Evolutionary conservation across 306 rosid species (phyloP), one percentile per base, ranked within the genome.

Genomic region (Erythrophleum fordii): DNA sequence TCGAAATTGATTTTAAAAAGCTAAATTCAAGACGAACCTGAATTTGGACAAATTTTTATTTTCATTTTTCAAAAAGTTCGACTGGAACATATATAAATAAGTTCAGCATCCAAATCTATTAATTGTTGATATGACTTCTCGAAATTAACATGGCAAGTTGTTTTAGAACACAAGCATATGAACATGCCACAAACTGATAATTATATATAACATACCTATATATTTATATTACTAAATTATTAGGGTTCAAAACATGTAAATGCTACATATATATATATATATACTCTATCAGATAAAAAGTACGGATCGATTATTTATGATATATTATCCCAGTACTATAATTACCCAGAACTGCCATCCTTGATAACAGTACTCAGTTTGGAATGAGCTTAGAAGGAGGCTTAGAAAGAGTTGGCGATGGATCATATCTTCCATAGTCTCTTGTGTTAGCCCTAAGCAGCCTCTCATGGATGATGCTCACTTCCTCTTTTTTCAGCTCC

Each of bases 301-400:
- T 58, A 80, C 62, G 16, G 68, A 61, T 55, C 13, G 58, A 58
- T 86, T 76, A 80, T 80, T 86, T 79, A 79, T 75, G 74, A 25
- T 61, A 74, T 8, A 29, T 65, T 31, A 31, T 31, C 34, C 34
- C n/a, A n/a, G n/a, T n/a, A n/a, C n/a, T n/a, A n/a, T n/a, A n/a
- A n/a, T n/a, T n/a, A n/a, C n/a, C n/a, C n/a, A n/a, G n/a, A n/a
- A n/a, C n/a, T n/a, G n/a, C n/a, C n/a, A n/a, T n/a, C n/a, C n/a
- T n/a, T n/a, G n/a, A n/a, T n/a, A n/a, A 55, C 0, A 5, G 2
- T 14, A 66, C 42, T 35, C 83, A 94, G 88, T 95, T 95, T 31
- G 94, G 99, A 31, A 95, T 93, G 88, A 91, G 97, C 94, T 95
- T 95, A 93, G 80, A 95, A 82, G 94, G 98, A 84, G 99, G 99